Percentiles rank a stretch among this genome's conserved stretches.
These are phyloP conservation scores for Echites panduratus DNA, from an alignment of 257 asterid species.

Conservation along the genomic window DNA sequence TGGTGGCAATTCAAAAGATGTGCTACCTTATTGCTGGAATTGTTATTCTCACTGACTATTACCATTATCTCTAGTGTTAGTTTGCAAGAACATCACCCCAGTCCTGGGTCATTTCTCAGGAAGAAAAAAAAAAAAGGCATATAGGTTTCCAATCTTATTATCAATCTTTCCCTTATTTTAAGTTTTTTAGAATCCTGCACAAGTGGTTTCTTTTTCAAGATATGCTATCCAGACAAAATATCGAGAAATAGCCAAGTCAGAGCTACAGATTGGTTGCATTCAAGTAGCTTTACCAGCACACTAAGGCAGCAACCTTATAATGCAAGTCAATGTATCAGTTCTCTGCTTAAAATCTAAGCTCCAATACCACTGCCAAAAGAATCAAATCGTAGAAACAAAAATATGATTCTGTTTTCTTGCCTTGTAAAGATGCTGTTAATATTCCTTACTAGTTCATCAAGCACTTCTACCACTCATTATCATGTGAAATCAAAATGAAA, in stretches of 20 bases:
- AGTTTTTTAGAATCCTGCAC: neutral
- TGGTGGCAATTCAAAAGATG: neutral
- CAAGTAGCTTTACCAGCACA: neutral
- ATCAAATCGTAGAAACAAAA: neutral
- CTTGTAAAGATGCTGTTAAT: neutral
- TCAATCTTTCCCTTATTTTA: neutral
- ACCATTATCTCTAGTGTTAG: neutral
- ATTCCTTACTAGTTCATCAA: slow-evolving; percentile 3
- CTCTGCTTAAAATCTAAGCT: neutral
- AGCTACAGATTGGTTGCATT: neutral
- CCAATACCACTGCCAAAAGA: neutral
- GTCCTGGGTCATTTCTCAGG: neutral
- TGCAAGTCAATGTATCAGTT: neutral
- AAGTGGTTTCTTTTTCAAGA: neutral
- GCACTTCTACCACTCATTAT: no score
- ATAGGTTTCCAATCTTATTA: neutral
- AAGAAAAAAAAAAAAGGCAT: neutral
- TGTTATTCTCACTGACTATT: neutral
- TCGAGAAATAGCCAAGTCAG: neutral
- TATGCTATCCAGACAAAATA: neutral
- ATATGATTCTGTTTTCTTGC: neutral
- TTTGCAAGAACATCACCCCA: neutral
- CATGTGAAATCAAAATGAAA: neutral
- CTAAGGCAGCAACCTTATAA: neutral
- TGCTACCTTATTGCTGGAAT: neutral